Evolutionary conservation across 345 rosid species (phyloP).

Genomic region (Acer yangbiense): DNA sequence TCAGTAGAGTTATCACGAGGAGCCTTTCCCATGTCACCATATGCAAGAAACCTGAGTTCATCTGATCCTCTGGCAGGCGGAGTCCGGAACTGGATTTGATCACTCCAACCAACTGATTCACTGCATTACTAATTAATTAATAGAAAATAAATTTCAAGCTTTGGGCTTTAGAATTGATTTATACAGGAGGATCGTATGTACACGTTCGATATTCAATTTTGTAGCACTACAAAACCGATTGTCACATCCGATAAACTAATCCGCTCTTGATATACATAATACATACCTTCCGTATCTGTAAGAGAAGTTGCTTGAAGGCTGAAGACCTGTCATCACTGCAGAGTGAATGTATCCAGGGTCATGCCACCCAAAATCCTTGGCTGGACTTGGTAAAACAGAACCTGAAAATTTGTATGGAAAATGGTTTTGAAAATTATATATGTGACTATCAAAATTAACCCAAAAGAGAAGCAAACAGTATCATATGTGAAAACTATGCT

Average conservation of each 20-base stretch:
- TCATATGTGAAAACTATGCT: neutral
- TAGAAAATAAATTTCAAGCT: neutral
- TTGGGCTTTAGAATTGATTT: neutral
- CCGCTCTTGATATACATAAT: too few species aligned
- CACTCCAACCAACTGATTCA: slow-evolving; percentile 64
- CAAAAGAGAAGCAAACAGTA: neutral
- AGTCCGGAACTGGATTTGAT: slow-evolving; percentile 44
- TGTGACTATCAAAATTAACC: neutral
- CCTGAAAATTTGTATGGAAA: slow-evolving; percentile 21
- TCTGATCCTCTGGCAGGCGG: slow-evolving; percentile 64
- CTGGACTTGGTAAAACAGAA: slow-evolving; percentile 48
- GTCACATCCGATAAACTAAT: too few species aligned
- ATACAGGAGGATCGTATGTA: neutral
- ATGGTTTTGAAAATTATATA: too few species aligned
- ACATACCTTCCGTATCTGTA: slow-evolving; percentile 71
- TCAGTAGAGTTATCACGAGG: slow-evolving; percentile 64
- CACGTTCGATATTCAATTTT: neutral
- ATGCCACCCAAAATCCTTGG: slow-evolving; percentile 83
- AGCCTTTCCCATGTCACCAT: slow-evolving; percentile 81
- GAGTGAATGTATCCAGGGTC: slow-evolving; percentile 75
- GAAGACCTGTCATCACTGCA: slow-evolving; percentile 59
- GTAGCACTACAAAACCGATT: too few species aligned
- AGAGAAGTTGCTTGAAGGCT: slow-evolving; percentile 43
- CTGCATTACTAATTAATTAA: slow-evolving; percentile 22
- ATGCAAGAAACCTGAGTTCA: slow-evolving; percentile 54